A percentile compares a stretch with the other conserved stretches of the same genome.
These are phyloP conservation scores for Beauveria pseudobassiana DNA, from an alignment of 2,329 filamentous ascomycete species.

Conservation along the genomic window DNA sequence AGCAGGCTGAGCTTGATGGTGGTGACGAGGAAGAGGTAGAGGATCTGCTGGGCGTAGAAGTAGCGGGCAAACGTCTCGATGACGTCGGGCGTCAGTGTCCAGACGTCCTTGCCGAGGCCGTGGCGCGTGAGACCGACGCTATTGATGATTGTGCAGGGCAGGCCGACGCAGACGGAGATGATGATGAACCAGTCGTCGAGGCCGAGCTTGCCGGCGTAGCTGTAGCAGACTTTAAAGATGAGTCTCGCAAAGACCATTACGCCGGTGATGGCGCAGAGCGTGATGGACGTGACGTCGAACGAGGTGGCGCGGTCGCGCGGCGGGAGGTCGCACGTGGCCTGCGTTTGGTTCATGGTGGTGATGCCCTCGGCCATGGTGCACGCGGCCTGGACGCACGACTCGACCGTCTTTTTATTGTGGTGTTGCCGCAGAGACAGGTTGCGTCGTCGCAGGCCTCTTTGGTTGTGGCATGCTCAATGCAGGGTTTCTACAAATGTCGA, in stretches of 20 bases:
- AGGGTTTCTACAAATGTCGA: neutral
- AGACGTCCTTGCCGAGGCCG: constrained; percentile 44
- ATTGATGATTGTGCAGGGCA: constrained; percentile 26
- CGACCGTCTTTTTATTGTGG: neutral
- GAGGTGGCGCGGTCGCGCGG: constrained; percentile 25
- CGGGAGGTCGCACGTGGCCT: constrained; percentile 21
- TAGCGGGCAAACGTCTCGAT: constrained; percentile 36
- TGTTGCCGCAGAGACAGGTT: neutral
- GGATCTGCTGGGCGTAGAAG: constrained; percentile 34
- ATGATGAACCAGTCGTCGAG: constrained; percentile 32
- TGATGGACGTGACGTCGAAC: constrained; percentile 26
- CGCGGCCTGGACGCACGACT: neutral
- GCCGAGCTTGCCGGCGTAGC: constrained; percentile 25
- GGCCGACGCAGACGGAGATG: constrained; percentile 19
- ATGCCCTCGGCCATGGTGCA: neutral
- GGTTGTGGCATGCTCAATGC: neutral
- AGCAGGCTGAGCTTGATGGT: constrained; percentile 45
- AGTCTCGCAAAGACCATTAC: constrained; percentile 37
- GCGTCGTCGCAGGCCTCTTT: neutral
- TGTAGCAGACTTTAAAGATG: constrained; percentile 26
- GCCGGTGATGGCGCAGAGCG: constrained; percentile 27
- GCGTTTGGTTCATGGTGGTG: constrained; percentile 16
- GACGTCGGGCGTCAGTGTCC: constrained; percentile 34
- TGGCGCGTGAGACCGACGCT: constrained; percentile 24
- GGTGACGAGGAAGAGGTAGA: constrained; percentile 40